Percentiles rank a stretch among this genome's conserved stretches.
Conservation (phyloP, 768 basidiomycete species). For the Mycena latifolia region DNA sequence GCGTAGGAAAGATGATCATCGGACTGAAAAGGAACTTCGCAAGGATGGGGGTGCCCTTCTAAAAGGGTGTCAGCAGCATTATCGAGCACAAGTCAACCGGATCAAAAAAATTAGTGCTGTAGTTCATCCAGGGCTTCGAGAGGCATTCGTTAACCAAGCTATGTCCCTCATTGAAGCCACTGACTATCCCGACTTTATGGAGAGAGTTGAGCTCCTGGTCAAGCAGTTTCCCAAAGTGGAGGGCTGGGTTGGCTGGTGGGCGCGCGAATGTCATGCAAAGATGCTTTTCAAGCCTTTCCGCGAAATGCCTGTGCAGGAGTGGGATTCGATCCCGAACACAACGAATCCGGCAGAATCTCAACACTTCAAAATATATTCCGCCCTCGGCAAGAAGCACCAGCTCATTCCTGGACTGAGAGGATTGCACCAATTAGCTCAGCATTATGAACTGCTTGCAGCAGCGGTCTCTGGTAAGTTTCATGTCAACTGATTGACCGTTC, state of each 20-base stretch:
- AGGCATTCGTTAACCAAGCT: neutral
- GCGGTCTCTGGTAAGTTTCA: neutral
- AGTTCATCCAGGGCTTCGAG: neutral
- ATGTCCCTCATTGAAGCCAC: neutral
- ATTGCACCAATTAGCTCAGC: neutral
- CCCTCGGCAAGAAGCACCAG: slow-evolving; percentile 1
- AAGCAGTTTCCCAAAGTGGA: slow-evolving; percentile 38
- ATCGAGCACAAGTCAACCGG: neutral
- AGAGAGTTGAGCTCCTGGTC: slow-evolving; percentile 22
- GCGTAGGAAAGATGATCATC: neutral
- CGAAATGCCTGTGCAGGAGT: slow-evolving; percentile 23
- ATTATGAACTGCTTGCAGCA: slow-evolving; percentile 1
- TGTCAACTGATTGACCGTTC: neutral
- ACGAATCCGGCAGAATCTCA: slow-evolving; percentile 33
- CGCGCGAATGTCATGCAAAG: slow-evolving; percentile 29
- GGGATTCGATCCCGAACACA: slow-evolving; percentile 33
- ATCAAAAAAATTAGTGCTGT: slow-evolving; percentile 18
- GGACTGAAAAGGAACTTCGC: neutral
- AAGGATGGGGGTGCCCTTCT: neutral
- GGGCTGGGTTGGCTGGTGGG: slow-evolving; percentile 52
- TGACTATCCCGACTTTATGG: neutral
- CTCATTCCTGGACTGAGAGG: slow-evolving; percentile 1
- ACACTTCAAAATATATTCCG: neutral
- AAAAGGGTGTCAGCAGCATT: slow-evolving; percentile 7
- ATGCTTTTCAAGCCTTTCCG: slow-evolving; percentile 35